Conservation (phyloP, 2,329 filamentous ascomycete genomes). For the Aspergillus unguis region DNA sequence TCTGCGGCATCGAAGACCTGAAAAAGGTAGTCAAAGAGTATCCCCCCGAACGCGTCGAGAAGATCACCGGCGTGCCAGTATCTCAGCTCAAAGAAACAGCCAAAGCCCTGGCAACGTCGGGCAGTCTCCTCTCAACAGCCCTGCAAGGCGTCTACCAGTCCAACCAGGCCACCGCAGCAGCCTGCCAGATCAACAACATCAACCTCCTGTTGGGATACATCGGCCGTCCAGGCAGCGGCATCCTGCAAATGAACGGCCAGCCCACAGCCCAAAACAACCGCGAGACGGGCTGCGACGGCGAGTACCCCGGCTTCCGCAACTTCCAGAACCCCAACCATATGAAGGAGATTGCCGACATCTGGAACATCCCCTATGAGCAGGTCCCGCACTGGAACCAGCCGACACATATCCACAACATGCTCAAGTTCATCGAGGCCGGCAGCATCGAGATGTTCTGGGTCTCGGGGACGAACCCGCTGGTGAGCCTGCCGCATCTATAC, state of each 20-base stretch:
- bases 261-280: constrained; percentile 43
- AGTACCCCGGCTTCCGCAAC: constrained; percentile 40
- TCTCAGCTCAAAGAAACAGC: constrained; percentile 31
- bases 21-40: constrained; percentile 29
- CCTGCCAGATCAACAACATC: constrained; percentile 44
- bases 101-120: constrained; percentile 31
- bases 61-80: constrained; percentile 35
- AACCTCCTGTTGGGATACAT: constrained; percentile 37
- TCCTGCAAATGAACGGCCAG: constrained; percentile 42
- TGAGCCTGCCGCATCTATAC: constrained; percentile 36
- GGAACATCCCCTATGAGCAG: constrained; percentile 36
- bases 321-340: constrained; percentile 35
- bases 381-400: constrained; percentile 40
- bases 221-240: constrained; percentile 34
- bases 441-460: constrained; percentile 41
- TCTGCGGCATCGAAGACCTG: constrained; percentile 28
- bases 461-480: constrained; percentile 39
- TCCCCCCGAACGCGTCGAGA: constrained; percentile 30
- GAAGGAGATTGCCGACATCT: constrained; percentile 35
- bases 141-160: constrained; percentile 43
- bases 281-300: constrained; percentile 39
- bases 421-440: constrained; percentile 35
- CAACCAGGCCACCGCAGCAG: constrained; percentile 40
- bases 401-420: constrained; percentile 37
- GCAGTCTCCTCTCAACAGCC: constrained; percentile 35